Evolutionary conservation across 179 eudicot genomes (phyloP).

Genomic region (Corrigiola litoralis): DNA sequence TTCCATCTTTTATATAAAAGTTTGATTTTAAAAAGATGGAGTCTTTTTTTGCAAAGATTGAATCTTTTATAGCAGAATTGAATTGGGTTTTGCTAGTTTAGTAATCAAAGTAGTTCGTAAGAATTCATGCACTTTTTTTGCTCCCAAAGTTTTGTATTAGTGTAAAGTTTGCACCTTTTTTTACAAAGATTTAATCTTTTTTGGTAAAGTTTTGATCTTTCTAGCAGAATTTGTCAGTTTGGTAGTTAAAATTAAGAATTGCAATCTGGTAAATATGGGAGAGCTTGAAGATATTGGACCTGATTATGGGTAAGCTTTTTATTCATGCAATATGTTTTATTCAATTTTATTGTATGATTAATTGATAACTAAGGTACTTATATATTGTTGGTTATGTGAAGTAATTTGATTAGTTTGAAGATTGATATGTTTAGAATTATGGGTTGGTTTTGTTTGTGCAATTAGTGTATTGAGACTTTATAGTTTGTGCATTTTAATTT

Average conservation of each 20-base stretch:
- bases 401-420: background rate
- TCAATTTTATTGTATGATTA: background rate
- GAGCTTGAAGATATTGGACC: slow-evolving; percentile 52
- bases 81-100: background rate
- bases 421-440: background rate
- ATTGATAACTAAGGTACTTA: background rate
- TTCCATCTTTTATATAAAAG: too few relatives aligned
- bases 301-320: slow-evolving; percentile 47
- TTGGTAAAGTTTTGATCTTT: background rate
- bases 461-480: background rate
- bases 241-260: background rate
- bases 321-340: background rate
- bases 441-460: background rate
- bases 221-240: background rate
- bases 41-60: background rate
- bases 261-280: slow-evolving; percentile 36
- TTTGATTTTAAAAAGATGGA: too few relatives aligned
- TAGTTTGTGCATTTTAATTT: too few relatives aligned
- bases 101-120: too few relatives aligned
- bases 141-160: background rate
- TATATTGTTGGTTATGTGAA: background rate
- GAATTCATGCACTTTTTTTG: background rate
- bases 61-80: background rate
- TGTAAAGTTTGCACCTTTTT: background rate
- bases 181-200: background rate